Percentiles rank a stretch among this genome's conserved stretches.
phyloP scores from a whole-genome alignment of 2,329 filamentous ascomycete species.

The Ciborinia camelliae region DNA sequence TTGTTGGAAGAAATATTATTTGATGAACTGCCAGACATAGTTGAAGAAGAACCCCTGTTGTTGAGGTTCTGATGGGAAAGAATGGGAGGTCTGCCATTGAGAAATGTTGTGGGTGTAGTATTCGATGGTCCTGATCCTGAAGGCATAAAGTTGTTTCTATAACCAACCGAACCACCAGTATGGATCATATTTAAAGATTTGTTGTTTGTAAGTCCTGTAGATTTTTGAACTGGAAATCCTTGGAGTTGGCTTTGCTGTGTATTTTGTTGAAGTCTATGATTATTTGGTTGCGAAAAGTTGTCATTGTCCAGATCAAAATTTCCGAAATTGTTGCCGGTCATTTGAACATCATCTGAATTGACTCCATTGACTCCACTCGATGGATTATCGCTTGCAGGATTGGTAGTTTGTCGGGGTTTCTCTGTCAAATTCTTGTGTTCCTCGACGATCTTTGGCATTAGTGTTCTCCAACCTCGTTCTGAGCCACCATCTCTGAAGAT shows the following conservation, averaged over 20 bases:
- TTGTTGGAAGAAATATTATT: not conserved
- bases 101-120: not conserved
- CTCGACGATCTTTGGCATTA: slow-evolving; percentile 36
- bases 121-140: not conserved
- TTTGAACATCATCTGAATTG: not conserved
- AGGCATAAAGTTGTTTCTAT: not conserved
- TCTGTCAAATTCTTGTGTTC: slow-evolving; percentile 24
- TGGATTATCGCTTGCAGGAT: not conserved
- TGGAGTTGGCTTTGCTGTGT: not conserved
- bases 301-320: not conserved
- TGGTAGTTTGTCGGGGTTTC: not conserved
- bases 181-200: not conserved
- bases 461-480: slow-evolving; percentile 34
- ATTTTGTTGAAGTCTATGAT: not conserved
- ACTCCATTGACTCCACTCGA: no score
- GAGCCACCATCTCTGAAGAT: slow-evolving; percentile 36
- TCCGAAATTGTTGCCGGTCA: not conserved
- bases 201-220: not conserved
- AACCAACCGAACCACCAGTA: not conserved
- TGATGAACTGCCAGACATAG: not conserved
- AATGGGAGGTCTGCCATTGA: not conserved
- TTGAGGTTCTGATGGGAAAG: not conserved
- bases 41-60: not conserved
- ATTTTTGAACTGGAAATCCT: not conserved
- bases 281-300: not conserved